These are phyloP conservation scores for Aspergillus sclerotioniger DNA, from an alignment of 495 filamentous ascomycete species.

Conservation along the genomic window DNA sequence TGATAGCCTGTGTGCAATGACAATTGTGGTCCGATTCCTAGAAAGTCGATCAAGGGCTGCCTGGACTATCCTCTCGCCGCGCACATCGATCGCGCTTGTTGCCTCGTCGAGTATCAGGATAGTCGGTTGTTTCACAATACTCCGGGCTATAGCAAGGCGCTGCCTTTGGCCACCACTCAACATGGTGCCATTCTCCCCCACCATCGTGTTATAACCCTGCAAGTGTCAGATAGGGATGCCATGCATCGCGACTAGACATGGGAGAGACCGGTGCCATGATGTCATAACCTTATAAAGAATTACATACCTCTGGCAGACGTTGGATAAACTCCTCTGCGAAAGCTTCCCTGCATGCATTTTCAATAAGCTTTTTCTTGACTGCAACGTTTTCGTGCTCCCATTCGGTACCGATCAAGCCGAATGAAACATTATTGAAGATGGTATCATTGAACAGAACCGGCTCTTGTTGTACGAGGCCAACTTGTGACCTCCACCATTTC, in stretches of 20 bases:
- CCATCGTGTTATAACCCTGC: conserved; percentile 30
- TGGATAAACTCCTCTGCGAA: conserved; percentile 36
- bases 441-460: conserved; percentile 69
- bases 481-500: conserved; percentile 63
- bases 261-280: too few relatives aligned
- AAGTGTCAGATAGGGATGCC: too few relatives aligned
- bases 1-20: conserved; percentile 56
- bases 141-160: conserved; percentile 66
- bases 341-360: conserved; percentile 26
- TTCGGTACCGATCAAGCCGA: conserved; percentile 59
- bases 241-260: too few relatives aligned
- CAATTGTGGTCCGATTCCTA: conserved; percentile 36
- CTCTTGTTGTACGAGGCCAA: conserved; percentile 68
- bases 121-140: conserved; percentile 78
- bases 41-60: conserved; percentile 42
- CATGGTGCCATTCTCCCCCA: conserved; percentile 33
- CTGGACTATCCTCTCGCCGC: conserved; percentile 47
- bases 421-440: conserved; percentile 63
- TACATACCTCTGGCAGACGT: conserved; percentile 29
- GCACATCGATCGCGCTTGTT: conserved; percentile 51
- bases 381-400: conserved; percentile 50
- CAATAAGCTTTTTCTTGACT: conserved; percentile 44
- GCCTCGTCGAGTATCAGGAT: conserved; percentile 66
- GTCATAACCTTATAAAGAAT: too few relatives aligned
- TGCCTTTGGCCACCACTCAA: conserved; percentile 55